A percentile compares a stretch with the other conserved stretches of the same genome.
phyloP scores from a whole-genome alignment of 441 rosid genomes.

The Mallotus repandus region DNA sequence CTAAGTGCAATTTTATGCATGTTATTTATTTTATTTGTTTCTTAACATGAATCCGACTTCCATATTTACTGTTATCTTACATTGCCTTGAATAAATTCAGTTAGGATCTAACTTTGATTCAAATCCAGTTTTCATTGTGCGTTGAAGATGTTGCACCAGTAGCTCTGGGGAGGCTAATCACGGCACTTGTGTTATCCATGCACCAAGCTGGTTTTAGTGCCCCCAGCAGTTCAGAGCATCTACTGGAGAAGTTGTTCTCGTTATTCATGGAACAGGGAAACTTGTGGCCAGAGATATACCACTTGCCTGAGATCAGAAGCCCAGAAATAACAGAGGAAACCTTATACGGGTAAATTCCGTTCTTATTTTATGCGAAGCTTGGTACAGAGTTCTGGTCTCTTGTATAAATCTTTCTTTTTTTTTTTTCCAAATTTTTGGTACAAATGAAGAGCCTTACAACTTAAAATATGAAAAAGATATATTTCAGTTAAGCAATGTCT shows the following conservation, averaged over 20 bases:
- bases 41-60: constrained; percentile 6
- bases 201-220: constrained; percentile 41
- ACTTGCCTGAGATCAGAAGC: constrained; percentile 67
- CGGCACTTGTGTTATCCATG: constrained; percentile 66
- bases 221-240: constrained; percentile 49
- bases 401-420: background rate
- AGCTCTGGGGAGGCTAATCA: constrained; percentile 85
- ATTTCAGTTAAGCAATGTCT: background rate
- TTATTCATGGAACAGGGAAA: constrained; percentile 94
- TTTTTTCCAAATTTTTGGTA: background rate
- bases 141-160: constrained; percentile 92
- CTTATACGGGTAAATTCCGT: constrained; percentile 66
- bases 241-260: constrained; percentile 83
- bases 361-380: constrained; percentile 9
- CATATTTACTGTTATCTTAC: constrained; percentile 5
- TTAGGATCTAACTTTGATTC: constrained; percentile 30
- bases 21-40: no score
- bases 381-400: background rate
- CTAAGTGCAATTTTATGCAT: background rate
- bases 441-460: background rate
- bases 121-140: constrained; percentile 83
- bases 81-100: constrained; percentile 18
- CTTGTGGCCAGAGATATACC: constrained; percentile 88
- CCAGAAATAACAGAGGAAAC: constrained; percentile 73
- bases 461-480: background rate